Percentiles rank a stretch among this genome's conserved stretches.
phyloP scores from a whole-genome alignment of 176 grass and related monocot species.

The Oryza punctata region DNA sequence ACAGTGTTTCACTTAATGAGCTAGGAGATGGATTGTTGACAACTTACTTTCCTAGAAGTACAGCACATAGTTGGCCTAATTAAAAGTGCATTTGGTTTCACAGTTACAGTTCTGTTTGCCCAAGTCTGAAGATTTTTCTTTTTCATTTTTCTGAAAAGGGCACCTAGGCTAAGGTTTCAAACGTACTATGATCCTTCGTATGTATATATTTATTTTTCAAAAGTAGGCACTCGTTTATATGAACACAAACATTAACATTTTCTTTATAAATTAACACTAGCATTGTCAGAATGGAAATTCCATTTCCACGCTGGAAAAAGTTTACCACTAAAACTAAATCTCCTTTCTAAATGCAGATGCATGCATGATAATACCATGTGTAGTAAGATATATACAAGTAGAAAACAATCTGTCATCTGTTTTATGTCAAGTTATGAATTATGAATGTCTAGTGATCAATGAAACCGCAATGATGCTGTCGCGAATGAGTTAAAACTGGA shows the following conservation, averaged over 20 bases:
- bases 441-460: background rate
- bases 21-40: background rate
- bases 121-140: slow-evolving; percentile 2
- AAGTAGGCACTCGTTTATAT: background rate
- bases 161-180: slow-evolving; percentile 11
- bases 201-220: background rate
- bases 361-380: background rate
- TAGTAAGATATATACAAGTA: background rate
- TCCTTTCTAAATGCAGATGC: slow-evolving; percentile 11
- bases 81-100: slow-evolving; percentile 35
- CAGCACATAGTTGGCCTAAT: slow-evolving; percentile 15
- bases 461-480: slow-evolving; percentile 13
- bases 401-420: background rate
- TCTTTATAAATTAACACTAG: background rate
- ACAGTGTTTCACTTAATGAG: slow-evolving; percentile 3
- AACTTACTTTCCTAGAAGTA: background rate
- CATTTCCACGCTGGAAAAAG: background rate
- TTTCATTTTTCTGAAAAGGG: background rate
- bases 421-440: background rate
- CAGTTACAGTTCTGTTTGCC: slow-evolving; percentile 14
- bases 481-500: background rate
- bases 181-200: background rate
- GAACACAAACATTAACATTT: too few relatives aligned
- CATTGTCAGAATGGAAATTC: slow-evolving; percentile 10
- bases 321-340: background rate